A percentile compares a stretch with the other conserved stretches of the same genome.
Evolutionary conservation across 305 asterid species (phyloP).

Genomic region (Petunia hybrid): DNA sequence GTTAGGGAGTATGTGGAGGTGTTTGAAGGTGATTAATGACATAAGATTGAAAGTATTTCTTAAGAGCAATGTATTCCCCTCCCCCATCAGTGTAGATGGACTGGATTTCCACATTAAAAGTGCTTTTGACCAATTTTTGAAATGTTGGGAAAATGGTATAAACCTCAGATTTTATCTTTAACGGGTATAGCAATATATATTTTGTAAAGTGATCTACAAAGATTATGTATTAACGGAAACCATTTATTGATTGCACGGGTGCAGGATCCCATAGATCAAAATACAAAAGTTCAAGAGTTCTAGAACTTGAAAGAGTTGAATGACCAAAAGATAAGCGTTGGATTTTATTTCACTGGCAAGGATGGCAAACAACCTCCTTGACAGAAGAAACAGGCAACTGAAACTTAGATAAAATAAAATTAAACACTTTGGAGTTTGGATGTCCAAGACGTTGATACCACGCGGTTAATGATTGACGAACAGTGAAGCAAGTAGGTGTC

Average conservation of each 20-base stretch:
- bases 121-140: neutral
- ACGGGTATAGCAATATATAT: neutral
- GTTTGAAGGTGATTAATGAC: neutral
- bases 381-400: no score
- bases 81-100: neutral
- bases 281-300: no score
- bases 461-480: no score
- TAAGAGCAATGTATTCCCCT: no score
- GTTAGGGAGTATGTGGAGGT: neutral
- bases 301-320: no score
- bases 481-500: no score
- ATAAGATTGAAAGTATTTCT: neutral
- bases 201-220: neutral
- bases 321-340: no score
- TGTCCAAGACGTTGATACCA: no score
- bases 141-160: neutral
- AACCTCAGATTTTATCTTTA: neutral
- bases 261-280: neutral
- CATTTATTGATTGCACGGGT: neutral
- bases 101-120: neutral
- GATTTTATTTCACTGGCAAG: no score
- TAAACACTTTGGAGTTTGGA: no score
- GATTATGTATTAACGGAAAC: constrained; percentile 24
- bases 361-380: no score
- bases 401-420: no score